Evolutionary conservation across 2,329 filamentous ascomycete genomes (phyloP).

Genomic region (Trichoderma atroviride): DNA sequence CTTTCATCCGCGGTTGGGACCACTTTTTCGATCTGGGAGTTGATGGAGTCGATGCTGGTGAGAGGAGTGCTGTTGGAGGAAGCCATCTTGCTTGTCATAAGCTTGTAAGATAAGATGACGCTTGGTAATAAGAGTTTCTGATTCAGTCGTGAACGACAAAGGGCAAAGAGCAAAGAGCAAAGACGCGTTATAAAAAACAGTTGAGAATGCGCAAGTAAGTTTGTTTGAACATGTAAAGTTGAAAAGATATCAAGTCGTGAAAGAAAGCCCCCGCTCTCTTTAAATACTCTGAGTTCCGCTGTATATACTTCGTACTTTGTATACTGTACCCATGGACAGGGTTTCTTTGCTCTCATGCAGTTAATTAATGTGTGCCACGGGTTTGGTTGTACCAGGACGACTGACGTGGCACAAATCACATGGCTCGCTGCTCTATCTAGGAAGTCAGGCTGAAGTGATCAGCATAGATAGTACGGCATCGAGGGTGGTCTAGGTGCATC

Average conservation of each 20-base stretch:
- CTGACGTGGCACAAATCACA: constrained; percentile 22
- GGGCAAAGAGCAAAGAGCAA: background rate
- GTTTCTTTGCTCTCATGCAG: background rate
- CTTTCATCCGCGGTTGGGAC: constrained; percentile 1
- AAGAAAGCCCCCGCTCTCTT: background rate
- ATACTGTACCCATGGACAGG: background rate
- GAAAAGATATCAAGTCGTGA: background rate
- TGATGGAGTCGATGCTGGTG: constrained; percentile 1
- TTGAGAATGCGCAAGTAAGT: background rate
- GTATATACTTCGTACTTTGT: background rate
- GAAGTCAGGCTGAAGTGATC: constrained; percentile 16
- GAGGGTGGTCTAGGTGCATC: constrained; percentile 11
- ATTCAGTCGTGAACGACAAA: background rate
- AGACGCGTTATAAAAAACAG: background rate
- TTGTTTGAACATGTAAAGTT: background rate
- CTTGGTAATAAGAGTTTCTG: background rate
- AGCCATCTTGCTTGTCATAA: background rate
- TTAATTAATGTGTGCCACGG: constrained; percentile 7
- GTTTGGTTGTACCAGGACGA: background rate
- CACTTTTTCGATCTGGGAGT: background rate
- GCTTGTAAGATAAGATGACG: background rate
- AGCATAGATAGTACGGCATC: constrained; percentile 2
- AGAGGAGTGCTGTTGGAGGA: background rate
- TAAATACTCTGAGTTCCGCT: background rate
- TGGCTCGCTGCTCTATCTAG: background rate